These are phyloP conservation scores for Lachnellula arida DNA, from an alignment of 2,329 filamentous ascomycete genomes.

Conservation along the genomic window DNA sequence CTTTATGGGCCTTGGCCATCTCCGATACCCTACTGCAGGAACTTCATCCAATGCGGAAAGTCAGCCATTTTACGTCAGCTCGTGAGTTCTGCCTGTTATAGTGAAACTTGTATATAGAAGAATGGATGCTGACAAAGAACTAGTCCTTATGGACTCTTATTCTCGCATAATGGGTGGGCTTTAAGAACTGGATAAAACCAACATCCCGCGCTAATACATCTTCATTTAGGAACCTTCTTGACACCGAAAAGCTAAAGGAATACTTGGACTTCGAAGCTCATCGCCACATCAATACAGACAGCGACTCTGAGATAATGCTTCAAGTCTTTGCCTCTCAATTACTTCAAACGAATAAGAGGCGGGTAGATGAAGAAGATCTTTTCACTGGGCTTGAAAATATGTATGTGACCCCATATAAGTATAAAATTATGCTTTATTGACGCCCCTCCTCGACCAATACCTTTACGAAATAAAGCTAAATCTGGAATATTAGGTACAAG, in stretches of 20 bases:
- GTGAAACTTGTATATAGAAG: not conserved
- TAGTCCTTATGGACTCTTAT: not conserved
- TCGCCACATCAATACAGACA: constrained; percentile 62
- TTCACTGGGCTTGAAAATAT: not conserved
- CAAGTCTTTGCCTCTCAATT: not conserved
- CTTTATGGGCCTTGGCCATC: constrained; percentile 75
- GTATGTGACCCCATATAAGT: not conserved
- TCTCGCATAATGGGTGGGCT: not conserved
- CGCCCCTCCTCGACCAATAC: too few relatives aligned
- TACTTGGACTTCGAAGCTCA: constrained; percentile 36
- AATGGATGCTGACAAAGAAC: not conserved
- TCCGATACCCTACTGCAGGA: constrained; percentile 81
- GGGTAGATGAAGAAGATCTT: not conserved
- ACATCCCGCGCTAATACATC: too few relatives aligned
- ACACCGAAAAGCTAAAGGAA: constrained; percentile 56
- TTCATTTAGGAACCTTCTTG: constrained; percentile 64
- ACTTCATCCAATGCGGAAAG: constrained; percentile 75
- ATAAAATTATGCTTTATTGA: not conserved
- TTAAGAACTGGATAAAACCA: too few relatives aligned
- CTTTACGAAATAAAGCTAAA: too few relatives aligned
- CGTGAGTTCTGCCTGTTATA: constrained; percentile 41
- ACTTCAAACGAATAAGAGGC: not conserved
- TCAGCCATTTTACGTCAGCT: constrained; percentile 85
- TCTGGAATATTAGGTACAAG: constrained; percentile 30
- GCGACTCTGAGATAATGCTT: constrained; percentile 60